A percentile compares a stretch with the other conserved stretches of the same genome.
These are phyloP conservation scores for Stygiomarasmius scandens DNA, from an alignment of 1,284 basidiomycete genomes.

Conservation along the genomic window DNA sequence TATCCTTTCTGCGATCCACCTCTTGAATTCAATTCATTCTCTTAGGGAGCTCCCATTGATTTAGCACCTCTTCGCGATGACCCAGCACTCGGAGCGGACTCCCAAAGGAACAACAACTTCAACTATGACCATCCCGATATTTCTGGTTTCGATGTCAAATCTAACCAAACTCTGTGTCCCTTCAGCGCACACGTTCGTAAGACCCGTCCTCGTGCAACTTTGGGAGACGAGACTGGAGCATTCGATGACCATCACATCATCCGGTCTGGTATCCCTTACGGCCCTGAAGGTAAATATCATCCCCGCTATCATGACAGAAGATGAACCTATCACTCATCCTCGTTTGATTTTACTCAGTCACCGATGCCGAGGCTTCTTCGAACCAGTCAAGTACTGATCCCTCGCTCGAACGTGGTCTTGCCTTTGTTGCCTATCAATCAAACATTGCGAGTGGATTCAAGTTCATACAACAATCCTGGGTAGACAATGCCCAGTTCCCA, in stretches of 20 bases:
- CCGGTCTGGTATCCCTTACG: conserved; percentile 41
- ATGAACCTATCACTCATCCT: too few species aligned
- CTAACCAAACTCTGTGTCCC: conserved; percentile 33
- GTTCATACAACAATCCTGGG: conserved; percentile 34
- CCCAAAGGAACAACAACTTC: conserved; percentile 40
- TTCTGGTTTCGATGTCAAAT: conserved; percentile 10
- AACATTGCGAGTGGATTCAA: conserved; percentile 27
- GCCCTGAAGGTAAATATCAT: conserved; percentile 30
- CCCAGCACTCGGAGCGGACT: conserved; percentile 32
- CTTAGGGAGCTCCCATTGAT: conserved; percentile 36
- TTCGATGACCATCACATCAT: conserved; percentile 26
- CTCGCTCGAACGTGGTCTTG: conserved; percentile 28
- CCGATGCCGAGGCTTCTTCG: conserved; percentile 19
- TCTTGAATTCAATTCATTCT: not conserved
- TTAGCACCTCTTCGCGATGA: conserved; percentile 36
- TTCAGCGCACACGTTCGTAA: conserved; percentile 36
- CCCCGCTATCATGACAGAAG: too few species aligned
- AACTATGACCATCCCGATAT: conserved; percentile 23
- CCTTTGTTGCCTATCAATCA: conserved; percentile 34
- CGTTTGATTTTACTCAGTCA: conserved; percentile 10
- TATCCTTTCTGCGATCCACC: not conserved
- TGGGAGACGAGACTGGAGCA: conserved; percentile 5
- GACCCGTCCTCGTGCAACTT: conserved; percentile 28
- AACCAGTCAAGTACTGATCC: conserved; percentile 17
- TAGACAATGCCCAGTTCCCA: conserved; percentile 20